A percentile compares a stretch with the other conserved stretches of the same genome.
Conservation (phyloP, 495 filamentous ascomycete species). For the Parathielavia appendiculata region DNA sequence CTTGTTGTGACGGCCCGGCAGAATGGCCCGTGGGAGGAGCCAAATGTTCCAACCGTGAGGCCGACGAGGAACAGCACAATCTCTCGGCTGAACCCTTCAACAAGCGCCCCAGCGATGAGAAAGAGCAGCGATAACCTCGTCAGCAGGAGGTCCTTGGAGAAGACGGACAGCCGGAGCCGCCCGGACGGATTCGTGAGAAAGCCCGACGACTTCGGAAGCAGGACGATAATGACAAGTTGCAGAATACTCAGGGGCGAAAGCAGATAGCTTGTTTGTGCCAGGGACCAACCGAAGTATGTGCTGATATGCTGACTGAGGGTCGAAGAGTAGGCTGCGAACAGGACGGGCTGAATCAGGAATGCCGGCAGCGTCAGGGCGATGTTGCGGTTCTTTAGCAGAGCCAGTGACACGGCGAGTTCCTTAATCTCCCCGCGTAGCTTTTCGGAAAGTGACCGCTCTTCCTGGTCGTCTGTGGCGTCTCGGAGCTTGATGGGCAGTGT, state of each 20-base stretch:
- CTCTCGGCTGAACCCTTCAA: conserved; percentile 37
- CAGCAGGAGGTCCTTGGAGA: conserved; percentile 50
- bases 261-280: conserved; percentile 53
- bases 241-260: conserved; percentile 45
- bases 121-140: conserved; percentile 45
- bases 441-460: conserved; percentile 8
- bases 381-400: conserved; percentile 35
- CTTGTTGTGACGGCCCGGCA: conserved; percentile 49
- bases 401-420: conserved; percentile 20
- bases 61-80: conserved; percentile 52
- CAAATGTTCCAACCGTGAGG: conserved; percentile 49
- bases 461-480: conserved; percentile 1
- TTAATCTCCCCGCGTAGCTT: conserved; percentile 3
- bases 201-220: conserved; percentile 42
- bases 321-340: conserved; percentile 47
- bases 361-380: conserved; percentile 32
- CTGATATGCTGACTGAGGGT: conserved; percentile 53
- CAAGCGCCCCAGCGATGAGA: conserved; percentile 26
- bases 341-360: conserved; percentile 48
- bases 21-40: conserved; percentile 43
- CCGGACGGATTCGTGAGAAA: conserved; percentile 31
- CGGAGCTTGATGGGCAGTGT: conserved; percentile 37
- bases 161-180: conserved; percentile 33
- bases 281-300: conserved; percentile 50
- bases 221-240: conserved; percentile 48